Conservation (phyloP, 2,329 filamentous ascomycete species). For the Colletotrichum cordylinicola region DNA sequence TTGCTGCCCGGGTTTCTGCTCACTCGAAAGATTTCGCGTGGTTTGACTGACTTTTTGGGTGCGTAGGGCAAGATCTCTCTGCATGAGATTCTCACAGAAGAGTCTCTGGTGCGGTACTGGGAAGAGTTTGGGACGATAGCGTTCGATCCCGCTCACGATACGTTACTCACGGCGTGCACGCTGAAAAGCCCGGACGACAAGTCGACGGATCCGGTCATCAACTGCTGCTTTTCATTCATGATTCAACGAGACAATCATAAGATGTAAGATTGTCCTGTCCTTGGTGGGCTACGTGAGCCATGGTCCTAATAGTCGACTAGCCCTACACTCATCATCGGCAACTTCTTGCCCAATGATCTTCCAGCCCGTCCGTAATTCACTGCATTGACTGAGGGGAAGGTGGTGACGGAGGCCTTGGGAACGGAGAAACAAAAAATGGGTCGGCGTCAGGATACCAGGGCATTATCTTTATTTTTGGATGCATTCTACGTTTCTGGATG, state of each 20-base stretch:
- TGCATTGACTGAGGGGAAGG: conserved; percentile 33
- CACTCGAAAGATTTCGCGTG: background rate
- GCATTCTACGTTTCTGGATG: background rate
- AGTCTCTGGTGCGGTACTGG: conserved; percentile 96
- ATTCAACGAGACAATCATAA: conserved; percentile 95
- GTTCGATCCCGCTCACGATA: conserved; percentile 93
- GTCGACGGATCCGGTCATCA: conserved; percentile 75
- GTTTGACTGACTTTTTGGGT: background rate
- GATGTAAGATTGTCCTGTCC: conserved; percentile 70
- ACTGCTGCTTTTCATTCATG: conserved; percentile 97
- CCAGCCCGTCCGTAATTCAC: conserved; percentile 42
- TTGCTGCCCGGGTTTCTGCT: conserved; percentile 24
- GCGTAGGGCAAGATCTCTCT: conserved; percentile 87
- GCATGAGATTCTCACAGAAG: conserved; percentile 94
- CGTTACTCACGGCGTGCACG: conserved; percentile 90
- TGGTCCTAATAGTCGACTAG: conserved; percentile 54
- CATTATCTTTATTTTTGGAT: background rate
- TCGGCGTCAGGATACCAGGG: conserved; percentile 22
- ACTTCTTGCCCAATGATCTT: conserved; percentile 85
- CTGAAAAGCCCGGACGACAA: conserved; percentile 80
- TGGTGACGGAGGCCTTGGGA: conserved; percentile 9
- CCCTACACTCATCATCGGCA: conserved; percentile 93
- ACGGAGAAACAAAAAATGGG: background rate
- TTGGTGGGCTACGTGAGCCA: background rate
- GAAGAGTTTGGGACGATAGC: conserved; percentile 98